These are phyloP conservation scores for Remersonia thermophila DNA, from an alignment of 2,329 filamentous ascomycete species.

Conservation along the genomic window DNA sequence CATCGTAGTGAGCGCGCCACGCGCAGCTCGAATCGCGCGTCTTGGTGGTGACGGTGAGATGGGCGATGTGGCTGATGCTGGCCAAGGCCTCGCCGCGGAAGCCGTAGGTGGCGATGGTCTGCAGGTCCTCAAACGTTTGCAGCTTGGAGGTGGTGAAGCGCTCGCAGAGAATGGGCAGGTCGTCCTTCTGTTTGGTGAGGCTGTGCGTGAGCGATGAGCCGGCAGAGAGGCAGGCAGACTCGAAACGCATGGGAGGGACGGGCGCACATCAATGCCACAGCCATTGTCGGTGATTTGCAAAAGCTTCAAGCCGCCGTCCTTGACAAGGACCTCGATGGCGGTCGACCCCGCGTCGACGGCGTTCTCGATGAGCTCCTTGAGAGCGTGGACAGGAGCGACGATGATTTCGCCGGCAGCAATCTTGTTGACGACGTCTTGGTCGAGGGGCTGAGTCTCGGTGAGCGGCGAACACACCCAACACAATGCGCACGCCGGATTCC, in stretches of 20 bases:
- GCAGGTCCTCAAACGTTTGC: constrained; percentile 82
- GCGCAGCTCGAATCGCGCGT: constrained; percentile 79
- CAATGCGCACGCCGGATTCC: too few species aligned
- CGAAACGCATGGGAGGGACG: not conserved
- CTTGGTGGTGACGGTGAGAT: constrained; percentile 88
- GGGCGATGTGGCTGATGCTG: constrained; percentile 96
- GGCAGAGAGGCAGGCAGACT: not conserved
- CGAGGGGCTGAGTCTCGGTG: constrained; percentile 52
- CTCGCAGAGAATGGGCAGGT: constrained; percentile 83
- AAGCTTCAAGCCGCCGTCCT: constrained; percentile 88
- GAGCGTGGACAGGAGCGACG: constrained; percentile 84
- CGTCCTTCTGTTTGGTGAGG: constrained; percentile 58
- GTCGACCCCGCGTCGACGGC: constrained; percentile 95
- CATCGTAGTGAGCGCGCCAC: constrained; percentile 79
- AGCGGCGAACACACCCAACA: too few species aligned
- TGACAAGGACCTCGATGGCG: constrained; percentile 77
- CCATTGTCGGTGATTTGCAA: constrained; percentile 97
- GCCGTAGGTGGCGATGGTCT: constrained; percentile 87
- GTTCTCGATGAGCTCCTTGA: constrained; percentile 96
- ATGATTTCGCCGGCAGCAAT: constrained; percentile 98
- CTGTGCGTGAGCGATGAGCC: constrained; percentile 13
- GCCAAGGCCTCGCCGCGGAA: constrained; percentile 93
- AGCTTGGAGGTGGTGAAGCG: constrained; percentile 96
- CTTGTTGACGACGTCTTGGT: constrained; percentile 92
- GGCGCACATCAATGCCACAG: constrained; percentile 74